Evolutionary conservation across 352 stramenopile species (phyloP).

Genomic region (Saprolegnia diclina): DNA sequence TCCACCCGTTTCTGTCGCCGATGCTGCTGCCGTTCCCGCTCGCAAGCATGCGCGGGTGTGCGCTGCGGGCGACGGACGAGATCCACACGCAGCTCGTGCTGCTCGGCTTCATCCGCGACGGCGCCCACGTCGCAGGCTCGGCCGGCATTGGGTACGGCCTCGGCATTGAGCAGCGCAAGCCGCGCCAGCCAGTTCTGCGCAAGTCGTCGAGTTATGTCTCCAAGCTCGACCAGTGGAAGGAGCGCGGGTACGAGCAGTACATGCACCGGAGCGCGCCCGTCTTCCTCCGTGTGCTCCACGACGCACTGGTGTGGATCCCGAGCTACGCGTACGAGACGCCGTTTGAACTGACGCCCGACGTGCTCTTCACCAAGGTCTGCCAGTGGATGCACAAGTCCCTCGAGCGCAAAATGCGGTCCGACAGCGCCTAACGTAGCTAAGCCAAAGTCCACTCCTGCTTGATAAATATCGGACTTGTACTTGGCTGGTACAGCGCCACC

Average conservation of each 20-base stretch:
- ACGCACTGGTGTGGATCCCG: conserved; percentile 66
- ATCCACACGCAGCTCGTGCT: conserved; percentile 36
- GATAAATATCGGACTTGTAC: too few relatives aligned
- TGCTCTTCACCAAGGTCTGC: background rate
- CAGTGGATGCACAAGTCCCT: conserved; percentile 9
- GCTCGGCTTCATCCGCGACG: conserved; percentile 60
- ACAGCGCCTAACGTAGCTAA: background rate
- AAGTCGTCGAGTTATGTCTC: conserved; percentile 13
- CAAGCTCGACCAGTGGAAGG: conserved; percentile 37
- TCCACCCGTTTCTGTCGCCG: conserved; percentile 63
- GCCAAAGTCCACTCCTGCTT: too few relatives aligned
- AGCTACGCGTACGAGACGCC: conserved; percentile 60
- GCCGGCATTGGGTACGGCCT: conserved; percentile 64
- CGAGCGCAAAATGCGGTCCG: background rate
- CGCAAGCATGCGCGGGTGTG: conserved; percentile 13
- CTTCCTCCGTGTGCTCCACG: conserved; percentile 61
- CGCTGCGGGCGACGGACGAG: conserved; percentile 31
- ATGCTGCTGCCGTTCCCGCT: conserved; percentile 46
- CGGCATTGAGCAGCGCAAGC: conserved; percentile 38
- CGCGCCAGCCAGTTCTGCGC: background rate
- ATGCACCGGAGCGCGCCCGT: conserved; percentile 62
- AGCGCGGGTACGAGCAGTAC: conserved; percentile 66
- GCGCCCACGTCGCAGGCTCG: conserved; percentile 55
- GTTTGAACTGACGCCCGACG: background rate
- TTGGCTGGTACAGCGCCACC: too few relatives aligned